Evolutionary conservation across 345 rosid genomes (phyloP), one percentile per base, ranked within the genome.

Genomic region (Pugionium cornutum): DNA sequence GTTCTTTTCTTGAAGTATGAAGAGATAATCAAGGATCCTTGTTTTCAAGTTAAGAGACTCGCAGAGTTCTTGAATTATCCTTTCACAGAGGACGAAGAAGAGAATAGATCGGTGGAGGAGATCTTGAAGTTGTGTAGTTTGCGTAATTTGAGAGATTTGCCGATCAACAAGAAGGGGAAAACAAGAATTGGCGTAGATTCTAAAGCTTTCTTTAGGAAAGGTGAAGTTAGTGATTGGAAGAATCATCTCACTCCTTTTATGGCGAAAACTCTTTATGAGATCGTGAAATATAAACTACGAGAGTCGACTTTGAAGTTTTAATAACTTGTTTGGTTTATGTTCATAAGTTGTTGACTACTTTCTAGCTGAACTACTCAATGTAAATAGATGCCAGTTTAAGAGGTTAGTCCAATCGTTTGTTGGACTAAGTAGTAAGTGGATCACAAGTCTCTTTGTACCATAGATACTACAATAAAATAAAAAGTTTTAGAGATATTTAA

Each of bases 51-150:
- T 33, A 61, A 25, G 74, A 84, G 50, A 45, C 65, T 86, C 1
- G 77, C 83, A n/a, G 54, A 68, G 61, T 81, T 84, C 78, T 32
- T 86, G 59, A 73, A 79, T 1, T 69, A 64, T 50, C 83, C 87
- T 1, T 79, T 86, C 58, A 74, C 85, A 0, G 6, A 49, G 1
- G 77, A 79, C 46, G 87, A 84, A 69, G 86, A 78, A 29, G 54
- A 30, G 0, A n/a, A n/a, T 1, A 81, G 82, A n/a, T 45, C 29
- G 29, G 59, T 77, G 44, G 86, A 76, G 28, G 65, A 62, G 53
- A 84, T 84, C 29, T 43, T 82, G 73, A 66, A 76, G 59, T n/a
- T 84, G 52, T 84, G 92, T 60, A 80, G 88, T 54, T 69, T 86
- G 26, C 55, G 67, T 5, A 78, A 62, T 9, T 18, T 85, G 81